Evolutionary conservation across 306 rosid species (phyloP).

Genomic region (Datisca glomerata): DNA sequence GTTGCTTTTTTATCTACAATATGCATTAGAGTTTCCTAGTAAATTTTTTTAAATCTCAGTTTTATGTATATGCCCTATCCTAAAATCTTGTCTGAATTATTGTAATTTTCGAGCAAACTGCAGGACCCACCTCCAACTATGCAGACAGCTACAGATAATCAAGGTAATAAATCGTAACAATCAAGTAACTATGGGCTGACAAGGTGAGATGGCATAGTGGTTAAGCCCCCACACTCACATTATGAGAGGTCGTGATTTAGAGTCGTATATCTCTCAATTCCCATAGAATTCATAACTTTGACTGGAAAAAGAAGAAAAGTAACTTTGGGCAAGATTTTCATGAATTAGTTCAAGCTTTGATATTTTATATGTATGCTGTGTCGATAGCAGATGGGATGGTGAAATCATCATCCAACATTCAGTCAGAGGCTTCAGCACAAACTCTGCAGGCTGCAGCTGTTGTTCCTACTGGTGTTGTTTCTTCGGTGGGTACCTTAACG

Average conservation of each 20-base stretch:
- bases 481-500: conserved; percentile 26
- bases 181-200: no score
- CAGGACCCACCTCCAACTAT: conserved; percentile 66
- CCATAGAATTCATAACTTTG: no score
- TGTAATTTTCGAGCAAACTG: conserved; percentile 10
- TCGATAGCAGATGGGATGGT: conserved; percentile 37
- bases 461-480: conserved; percentile 25
- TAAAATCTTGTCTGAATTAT: not conserved
- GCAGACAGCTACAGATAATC: conserved; percentile 41
- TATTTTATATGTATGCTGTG: conserved; percentile 2
- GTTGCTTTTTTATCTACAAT: no score
- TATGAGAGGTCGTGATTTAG: no score
- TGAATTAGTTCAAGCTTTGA: not conserved
- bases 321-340: not conserved
- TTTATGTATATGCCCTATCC: not conserved
- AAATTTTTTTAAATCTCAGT: not conserved
- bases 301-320: no score
- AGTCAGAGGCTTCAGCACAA: conserved; percentile 36
- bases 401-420: conserved; percentile 23
- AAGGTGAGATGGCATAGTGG: no score
- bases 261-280: no score
- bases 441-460: conserved; percentile 37
- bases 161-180: conserved; percentile 45
- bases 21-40: not conserved
- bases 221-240: no score